Conservation (phyloP, 2,329 filamentous ascomycete species). For the Ophiosphaerella herpotricha region DNA sequence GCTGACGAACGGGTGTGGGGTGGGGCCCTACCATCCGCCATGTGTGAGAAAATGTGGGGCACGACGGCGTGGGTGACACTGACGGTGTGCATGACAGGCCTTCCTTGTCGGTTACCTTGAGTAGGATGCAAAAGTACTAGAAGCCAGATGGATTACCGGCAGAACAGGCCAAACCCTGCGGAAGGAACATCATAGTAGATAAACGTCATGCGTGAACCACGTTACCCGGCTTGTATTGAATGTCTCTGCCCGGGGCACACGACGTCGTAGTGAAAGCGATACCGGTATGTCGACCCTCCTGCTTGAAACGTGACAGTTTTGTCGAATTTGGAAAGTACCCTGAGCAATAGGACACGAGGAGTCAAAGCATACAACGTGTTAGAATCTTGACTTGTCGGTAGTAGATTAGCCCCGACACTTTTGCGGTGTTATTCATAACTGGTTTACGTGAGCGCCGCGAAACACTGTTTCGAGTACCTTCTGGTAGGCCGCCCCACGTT, state of each 20-base stretch:
- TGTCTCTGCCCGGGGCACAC: not conserved
- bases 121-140: not conserved
- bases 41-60: slow-evolving; percentile 6
- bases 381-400: no score
- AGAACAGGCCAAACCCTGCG: not conserved
- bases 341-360: not conserved
- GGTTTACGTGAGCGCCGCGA: not conserved
- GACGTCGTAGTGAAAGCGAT: slow-evolving; percentile 1
- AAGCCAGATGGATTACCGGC: slow-evolving; percentile 1
- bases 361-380: no score
- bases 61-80: slow-evolving; percentile 2
- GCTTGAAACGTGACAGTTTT: not conserved
- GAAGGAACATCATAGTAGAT: not conserved
- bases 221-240: not conserved
- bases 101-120: slow-evolving; percentile 2
- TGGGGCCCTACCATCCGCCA: slow-evolving; percentile 3
- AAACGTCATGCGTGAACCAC: slow-evolving; percentile 2
- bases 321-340: not conserved
- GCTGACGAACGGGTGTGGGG: slow-evolving; percentile 1
- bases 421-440: not conserved
- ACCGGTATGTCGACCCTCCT: not conserved
- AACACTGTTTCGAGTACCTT: not conserved
- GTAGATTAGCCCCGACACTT: not conserved
- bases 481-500: not conserved
- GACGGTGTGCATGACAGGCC: slow-evolving; percentile 4